These are phyloP conservation scores for Cylindrotheca fusiformis DNA, from an alignment of 108 stramenopile genomes.

Conservation along the genomic window DNA sequence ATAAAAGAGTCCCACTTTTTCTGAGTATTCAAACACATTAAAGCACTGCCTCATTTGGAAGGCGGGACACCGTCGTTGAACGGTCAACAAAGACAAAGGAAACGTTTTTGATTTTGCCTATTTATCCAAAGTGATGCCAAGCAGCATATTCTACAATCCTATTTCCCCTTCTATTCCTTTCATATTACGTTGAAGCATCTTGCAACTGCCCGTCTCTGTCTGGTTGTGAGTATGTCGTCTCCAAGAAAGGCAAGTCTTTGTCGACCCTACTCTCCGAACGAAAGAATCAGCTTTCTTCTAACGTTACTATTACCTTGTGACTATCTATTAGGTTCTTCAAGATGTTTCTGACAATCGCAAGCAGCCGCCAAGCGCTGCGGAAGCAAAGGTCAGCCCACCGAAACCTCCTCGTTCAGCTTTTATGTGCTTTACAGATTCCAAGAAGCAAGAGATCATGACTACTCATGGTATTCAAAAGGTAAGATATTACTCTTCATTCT, in stretches of 20 bases:
- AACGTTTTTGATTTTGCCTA: neutral
- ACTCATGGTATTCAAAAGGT: slow-evolving; percentile 21
- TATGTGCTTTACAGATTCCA: slow-evolving; percentile 61
- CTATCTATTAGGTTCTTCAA: slow-evolving; percentile 29
- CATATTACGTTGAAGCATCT: too few relatives aligned
- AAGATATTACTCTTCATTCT: too few relatives aligned
- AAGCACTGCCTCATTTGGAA: neutral
- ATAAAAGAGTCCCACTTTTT: neutral
- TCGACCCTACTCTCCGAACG: slow-evolving; percentile 5
- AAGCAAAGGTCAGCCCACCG: slow-evolving; percentile 19
- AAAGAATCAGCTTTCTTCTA: too few relatives aligned
- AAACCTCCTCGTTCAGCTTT: slow-evolving; percentile 62
- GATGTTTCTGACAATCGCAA: slow-evolving; percentile 1
- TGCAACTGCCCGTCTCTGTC: neutral
- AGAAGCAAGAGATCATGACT: slow-evolving; percentile 38
- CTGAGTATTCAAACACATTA: slow-evolving; percentile 13
- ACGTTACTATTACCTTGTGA: neutral
- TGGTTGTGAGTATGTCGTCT: slow-evolving; percentile 14
- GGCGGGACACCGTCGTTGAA: slow-evolving; percentile 10
- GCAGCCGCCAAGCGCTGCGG: neutral
- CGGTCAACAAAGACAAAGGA: slow-evolving; percentile 1
- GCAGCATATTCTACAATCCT: too few relatives aligned
- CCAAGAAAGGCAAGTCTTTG: slow-evolving; percentile 17
- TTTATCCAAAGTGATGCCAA: too few relatives aligned
- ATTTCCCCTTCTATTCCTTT: neutral